A percentile compares a stretch with the other conserved stretches of the same genome.
Conservation (phyloP, 148 eudicot species). For the Mesembryanthemum crystallinum region DNA sequence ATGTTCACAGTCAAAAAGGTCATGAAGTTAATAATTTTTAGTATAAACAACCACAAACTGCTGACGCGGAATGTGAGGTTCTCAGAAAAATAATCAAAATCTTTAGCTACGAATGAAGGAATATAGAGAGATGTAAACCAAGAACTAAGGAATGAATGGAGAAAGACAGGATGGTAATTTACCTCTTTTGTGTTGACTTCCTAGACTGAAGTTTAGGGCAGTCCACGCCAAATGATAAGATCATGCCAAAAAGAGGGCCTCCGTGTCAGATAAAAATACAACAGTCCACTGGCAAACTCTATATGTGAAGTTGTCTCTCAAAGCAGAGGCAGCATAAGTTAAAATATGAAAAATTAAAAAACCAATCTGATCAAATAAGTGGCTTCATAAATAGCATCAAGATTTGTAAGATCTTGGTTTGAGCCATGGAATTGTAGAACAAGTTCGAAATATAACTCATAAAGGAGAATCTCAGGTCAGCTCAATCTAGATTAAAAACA, state of each 20-base stretch:
- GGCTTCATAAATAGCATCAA: not conserved
- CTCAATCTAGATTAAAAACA: not conserved
- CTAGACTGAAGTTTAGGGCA: slow-evolving; percentile 60
- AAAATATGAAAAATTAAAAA: not conserved
- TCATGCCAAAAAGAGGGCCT: slow-evolving; percentile 24
- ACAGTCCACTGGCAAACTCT: slow-evolving; percentile 1
- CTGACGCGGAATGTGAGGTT: slow-evolving; percentile 1
- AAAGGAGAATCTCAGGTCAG: not conserved
- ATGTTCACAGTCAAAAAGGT: slow-evolving; percentile 1
- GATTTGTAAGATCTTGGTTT: not conserved
- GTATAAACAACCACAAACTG: no score
- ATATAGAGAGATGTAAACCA: not conserved
- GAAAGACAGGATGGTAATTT: slow-evolving; percentile 13
- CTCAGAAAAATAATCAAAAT: not conserved
- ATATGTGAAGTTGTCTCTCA: not conserved
- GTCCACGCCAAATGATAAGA: slow-evolving; percentile 21
- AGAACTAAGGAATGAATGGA: not conserved
- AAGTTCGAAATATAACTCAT: not conserved
- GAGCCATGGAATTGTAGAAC: not conserved
- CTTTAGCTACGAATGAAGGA: not conserved
- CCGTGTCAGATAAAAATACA: slow-evolving; percentile 12
- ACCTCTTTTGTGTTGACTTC: slow-evolving; percentile 82
- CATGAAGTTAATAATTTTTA: not conserved
- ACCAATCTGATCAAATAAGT: not conserved
- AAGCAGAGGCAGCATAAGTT: not conserved